These are phyloP conservation scores for Aspergillus hiratsukae DNA, from an alignment of 2,329 filamentous ascomycete genomes.

Conservation along the genomic window DNA sequence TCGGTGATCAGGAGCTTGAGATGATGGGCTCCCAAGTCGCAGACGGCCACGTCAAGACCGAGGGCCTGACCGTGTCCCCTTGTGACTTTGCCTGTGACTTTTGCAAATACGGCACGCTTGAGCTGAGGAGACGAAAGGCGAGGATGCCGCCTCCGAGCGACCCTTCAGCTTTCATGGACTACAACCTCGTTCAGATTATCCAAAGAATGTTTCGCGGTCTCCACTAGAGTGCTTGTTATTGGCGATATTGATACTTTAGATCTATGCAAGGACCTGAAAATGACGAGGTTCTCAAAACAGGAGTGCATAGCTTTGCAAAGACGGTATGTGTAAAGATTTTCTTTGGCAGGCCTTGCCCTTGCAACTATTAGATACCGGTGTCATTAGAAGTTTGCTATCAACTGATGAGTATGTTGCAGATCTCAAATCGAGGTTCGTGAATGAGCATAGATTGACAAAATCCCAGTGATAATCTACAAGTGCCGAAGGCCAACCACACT, in stretches of 20 bases:
- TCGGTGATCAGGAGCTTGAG: slow-evolving; percentile 57
- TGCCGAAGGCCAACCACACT: background rate
- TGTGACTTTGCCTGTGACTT: slow-evolving; percentile 76
- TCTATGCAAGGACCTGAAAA: background rate
- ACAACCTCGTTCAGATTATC: slow-evolving; percentile 8
- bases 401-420: background rate
- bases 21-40: slow-evolving; percentile 25
- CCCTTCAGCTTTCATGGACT: slow-evolving; percentile 8
- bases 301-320: background rate
- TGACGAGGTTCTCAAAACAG: background rate
- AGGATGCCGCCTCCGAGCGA: slow-evolving; percentile 23
- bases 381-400: background rate
- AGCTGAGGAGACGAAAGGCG: slow-evolving; percentile 54
- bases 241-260: background rate
- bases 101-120: slow-evolving; percentile 62
- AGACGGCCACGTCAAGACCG: background rate
- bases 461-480: background rate
- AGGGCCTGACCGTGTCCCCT: slow-evolving; percentile 33
- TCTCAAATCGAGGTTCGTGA: background rate
- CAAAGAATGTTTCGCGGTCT: slow-evolving; percentile 14
- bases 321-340: background rate
- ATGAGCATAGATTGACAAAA: background rate
- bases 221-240: background rate
- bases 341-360: background rate
- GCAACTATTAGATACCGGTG: background rate